phyloP scores from a whole-genome alignment of 371 early-diverging fungal species.

The Zychaea mexicana region DNA sequence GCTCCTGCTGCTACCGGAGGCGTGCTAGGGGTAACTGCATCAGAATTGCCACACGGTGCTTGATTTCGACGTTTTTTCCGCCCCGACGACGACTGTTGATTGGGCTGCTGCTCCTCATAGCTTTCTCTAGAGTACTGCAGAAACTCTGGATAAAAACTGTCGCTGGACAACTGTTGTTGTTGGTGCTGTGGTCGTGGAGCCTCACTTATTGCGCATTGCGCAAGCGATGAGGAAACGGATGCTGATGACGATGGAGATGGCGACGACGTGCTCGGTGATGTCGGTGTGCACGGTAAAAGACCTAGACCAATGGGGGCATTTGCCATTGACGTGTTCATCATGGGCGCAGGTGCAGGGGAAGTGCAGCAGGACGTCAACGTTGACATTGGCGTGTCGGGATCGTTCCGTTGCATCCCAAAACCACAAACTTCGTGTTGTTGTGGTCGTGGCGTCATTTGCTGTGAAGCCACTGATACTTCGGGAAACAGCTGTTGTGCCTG shows the following conservation, averaged over 20 bases:
- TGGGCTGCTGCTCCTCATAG: conserved; percentile 7
- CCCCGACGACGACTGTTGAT: conserved; percentile 11
- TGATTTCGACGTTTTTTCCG: conserved; percentile 12
- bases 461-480: background rate
- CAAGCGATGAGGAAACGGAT: conserved; percentile 2
- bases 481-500: background rate
- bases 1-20: background rate
- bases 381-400: conserved; percentile 9
- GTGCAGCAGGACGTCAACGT: conserved; percentile 22
- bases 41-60: background rate
- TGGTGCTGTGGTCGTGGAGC: background rate
- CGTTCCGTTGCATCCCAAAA: background rate
- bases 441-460: background rate
- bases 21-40: background rate
- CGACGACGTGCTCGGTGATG: conserved; percentile 19
- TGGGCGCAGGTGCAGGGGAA: conserved; percentile 22
- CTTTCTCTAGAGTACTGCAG: conserved; percentile 30
- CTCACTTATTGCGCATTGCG: background rate
- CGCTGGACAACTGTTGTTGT: conserved; percentile 9
- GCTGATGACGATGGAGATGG: conserved; percentile 24
- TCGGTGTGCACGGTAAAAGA: conserved; percentile 18
- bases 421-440: background rate
- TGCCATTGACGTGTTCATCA: background rate
- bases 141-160: conserved; percentile 27
- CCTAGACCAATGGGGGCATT: background rate